Base-by-base conservation (phyloP, 805 yeast genomes). In the Wickerhamiella qilinensis region DNA sequence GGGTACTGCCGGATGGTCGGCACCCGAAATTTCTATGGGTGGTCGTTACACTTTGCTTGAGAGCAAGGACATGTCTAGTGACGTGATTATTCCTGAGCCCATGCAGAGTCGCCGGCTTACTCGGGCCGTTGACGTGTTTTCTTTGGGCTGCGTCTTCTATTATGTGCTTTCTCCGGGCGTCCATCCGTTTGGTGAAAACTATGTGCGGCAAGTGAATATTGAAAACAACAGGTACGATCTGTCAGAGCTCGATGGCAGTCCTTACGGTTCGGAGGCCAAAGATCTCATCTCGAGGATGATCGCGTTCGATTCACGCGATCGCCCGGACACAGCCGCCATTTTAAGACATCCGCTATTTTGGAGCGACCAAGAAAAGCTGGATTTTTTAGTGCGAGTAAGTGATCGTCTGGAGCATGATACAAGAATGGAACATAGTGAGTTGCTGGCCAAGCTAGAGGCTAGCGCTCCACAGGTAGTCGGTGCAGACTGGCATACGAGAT, bases 1-100 rank as follows among this genome's bases (percentile, higher is more conserved):
- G 1, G 98, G 98, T 2, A 91, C 98, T 0, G 73, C 91, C 3
- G 99, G 99, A 3, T 91, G 98, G 98, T 70, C 96, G 49, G 97
- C 99, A 0, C 98, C 98, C 0, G 98, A 91, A 51, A 52, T 56
- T 20, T 37, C 30, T 2, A 35, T 39, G 42, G 39, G 40, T n/a
- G n/a, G 25, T 20, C 35, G 39, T 5, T 30, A 29, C 25, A 25
- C 19, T n/a, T 12, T n/a, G 7, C 8, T n/a, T 22, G 25, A 17
- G 4, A 20, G 29, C 16, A 15, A 33, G n/a, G 36, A 33, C 7
- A 15, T 3, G 21, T 15, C 25, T 19, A 33, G 35, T 6, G 33
- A 29, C 14, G 43, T 27, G 12, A 25, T 32, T 18, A 9, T 32
- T 19, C 33, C 30, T 64, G 63, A 33, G 4, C 28, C 11, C 20